phyloP scores from a whole-genome alignment of 139 green algal species.

The Tetradesmus lagerheimii region DNA sequence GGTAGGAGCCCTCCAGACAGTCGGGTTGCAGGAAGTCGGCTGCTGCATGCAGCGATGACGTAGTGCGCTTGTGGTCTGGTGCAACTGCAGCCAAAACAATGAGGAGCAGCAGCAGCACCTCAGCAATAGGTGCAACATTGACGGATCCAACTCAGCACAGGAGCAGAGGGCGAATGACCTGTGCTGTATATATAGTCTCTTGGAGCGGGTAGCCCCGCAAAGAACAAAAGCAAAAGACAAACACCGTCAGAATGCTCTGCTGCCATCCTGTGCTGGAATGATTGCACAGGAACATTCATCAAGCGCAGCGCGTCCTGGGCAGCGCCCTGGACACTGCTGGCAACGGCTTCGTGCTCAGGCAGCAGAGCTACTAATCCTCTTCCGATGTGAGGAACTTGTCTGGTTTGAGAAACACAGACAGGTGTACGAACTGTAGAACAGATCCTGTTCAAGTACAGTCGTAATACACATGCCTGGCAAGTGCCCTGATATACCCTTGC shows the following conservation, averaged over 20 bases:
- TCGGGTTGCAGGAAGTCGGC: constrained; percentile 33
- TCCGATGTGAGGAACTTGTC: constrained; percentile 78
- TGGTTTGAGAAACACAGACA: constrained; percentile 75
- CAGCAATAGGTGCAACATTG: too few relatives aligned
- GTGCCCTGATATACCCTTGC: background rate
- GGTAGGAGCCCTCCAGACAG: constrained; percentile 50
- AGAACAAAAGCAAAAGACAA: background rate
- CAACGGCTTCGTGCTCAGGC: constrained; percentile 66
- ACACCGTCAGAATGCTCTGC: constrained; percentile 43
- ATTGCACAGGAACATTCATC: constrained; percentile 58
- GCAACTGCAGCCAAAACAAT: background rate
- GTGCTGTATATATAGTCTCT: background rate
- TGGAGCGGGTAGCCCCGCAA: too few relatives aligned
- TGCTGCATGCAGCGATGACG: background rate
- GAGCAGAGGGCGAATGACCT: background rate
- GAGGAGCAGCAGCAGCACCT: background rate
- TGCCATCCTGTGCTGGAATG: constrained; percentile 47
- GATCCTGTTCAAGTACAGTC: constrained; percentile 90
- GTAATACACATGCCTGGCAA: constrained; percentile 19
- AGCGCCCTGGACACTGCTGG: constrained; percentile 41
- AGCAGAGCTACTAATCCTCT: constrained; percentile 57
- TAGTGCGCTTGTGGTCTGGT: background rate
- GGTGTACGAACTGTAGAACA: constrained; percentile 88
- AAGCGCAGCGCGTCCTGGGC: constrained; percentile 40
- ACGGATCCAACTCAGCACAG: too few relatives aligned